These are phyloP conservation scores for Amylocarpus encephaloides DNA, from an alignment of 2,329 filamentous ascomycete species.

Conservation along the genomic window DNA sequence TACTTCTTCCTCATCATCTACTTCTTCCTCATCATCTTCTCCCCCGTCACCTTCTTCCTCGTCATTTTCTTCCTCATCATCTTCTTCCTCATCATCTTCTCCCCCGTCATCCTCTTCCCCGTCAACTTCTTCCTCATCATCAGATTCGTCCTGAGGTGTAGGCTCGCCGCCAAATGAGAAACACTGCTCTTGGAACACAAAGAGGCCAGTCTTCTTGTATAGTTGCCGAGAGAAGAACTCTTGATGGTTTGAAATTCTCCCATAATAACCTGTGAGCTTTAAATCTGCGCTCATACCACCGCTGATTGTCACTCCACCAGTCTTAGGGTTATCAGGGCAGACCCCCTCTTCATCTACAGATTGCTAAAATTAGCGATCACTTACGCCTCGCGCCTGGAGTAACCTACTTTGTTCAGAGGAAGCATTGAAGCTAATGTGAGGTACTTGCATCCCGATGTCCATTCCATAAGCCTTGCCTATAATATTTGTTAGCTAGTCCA, in stretches of 20 bases:
- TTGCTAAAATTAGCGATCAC: not conserved
- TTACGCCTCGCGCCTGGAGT: not conserved
- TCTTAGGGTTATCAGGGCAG: not conserved
- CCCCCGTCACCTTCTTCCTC: slow-evolving; percentile 1
- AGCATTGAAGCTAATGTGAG: not conserved
- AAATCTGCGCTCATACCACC: not conserved
- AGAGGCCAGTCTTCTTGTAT: not conserved
- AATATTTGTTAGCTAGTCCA: not conserved
- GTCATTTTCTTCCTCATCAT: slow-evolving; percentile 1
- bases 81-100: slow-evolving; percentile 1
- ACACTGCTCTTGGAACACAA: not conserved
- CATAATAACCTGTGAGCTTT: slow-evolving; percentile 1
- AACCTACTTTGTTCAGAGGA: not conserved
- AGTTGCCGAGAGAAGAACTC: not conserved
- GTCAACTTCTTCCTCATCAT: slow-evolving; percentile 1
- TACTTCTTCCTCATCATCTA: slow-evolving; percentile 3
- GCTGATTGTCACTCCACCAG: not conserved
- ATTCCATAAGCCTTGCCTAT: not conserved
- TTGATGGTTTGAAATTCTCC: not conserved
- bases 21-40: slow-evolving; percentile 4
- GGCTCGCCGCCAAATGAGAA: not conserved
- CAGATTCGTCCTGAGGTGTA: not conserved
- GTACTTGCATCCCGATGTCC: not conserved
- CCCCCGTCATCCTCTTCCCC: not conserved
- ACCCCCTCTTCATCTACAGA: not conserved